Conservation (phyloP, 192 early-diverging fungal species). For the Backusella macrospora region DNA sequence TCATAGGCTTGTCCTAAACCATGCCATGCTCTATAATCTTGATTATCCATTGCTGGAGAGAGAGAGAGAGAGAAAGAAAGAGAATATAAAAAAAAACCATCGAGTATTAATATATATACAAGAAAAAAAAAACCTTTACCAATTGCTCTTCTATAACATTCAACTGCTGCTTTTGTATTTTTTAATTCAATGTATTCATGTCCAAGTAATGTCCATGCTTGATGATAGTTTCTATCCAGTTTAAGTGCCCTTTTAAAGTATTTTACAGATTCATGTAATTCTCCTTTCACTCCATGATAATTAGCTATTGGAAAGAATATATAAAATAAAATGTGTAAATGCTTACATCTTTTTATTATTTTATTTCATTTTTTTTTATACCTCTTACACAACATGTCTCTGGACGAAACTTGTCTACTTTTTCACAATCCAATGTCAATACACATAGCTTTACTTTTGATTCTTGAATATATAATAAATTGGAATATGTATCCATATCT, state of each 20-base stretch:
- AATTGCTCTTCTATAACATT: conserved; percentile 84
- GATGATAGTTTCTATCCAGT: conserved; percentile 73
- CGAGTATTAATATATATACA: no score
- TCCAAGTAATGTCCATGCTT: conserved; percentile 92
- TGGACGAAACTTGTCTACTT: conserved; percentile 77
- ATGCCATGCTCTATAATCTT: conserved; percentile 92
- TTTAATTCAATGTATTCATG: conserved; percentile 95
- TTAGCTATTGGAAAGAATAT: conserved; percentile 58
- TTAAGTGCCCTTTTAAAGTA: conserved; percentile 86
- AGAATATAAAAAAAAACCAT: no score
- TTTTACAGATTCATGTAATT: conserved; percentile 83
- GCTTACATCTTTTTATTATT: not conserved
- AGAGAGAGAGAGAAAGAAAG: no score
- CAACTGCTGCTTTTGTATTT: conserved; percentile 85
- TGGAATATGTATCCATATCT: conserved; percentile 82
- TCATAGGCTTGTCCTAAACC: conserved; percentile 92
- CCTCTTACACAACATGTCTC: conserved; percentile 87
- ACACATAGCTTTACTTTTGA: conserved; percentile 70
- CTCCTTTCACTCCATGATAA: conserved; percentile 81
- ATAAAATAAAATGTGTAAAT: not conserved
- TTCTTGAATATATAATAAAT: conserved; percentile 82
- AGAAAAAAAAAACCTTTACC: conserved; percentile 44
- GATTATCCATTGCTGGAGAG: conserved; percentile 65
- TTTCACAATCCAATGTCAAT: conserved; percentile 73
- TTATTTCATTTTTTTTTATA: conserved; percentile 9